A percentile compares a stretch with the other conserved stretches of the same genome.
These are phyloP conservation scores for Thielaviopsis punctulata DNA, from an alignment of 2,329 filamentous ascomycete genomes.

Conservation along the genomic window DNA sequence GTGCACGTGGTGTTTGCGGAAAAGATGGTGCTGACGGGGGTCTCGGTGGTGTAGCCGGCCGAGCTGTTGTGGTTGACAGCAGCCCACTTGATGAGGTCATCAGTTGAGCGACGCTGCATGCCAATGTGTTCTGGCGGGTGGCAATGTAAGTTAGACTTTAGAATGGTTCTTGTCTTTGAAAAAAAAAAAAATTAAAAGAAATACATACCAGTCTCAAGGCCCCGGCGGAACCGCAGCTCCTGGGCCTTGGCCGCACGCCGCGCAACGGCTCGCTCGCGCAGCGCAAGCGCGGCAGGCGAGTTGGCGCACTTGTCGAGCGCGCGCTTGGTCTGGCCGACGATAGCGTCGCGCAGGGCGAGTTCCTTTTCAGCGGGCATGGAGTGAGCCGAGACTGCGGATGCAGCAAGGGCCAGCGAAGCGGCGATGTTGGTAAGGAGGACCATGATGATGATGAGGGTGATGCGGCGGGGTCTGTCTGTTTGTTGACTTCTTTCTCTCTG, in stretches of 20 bases:
- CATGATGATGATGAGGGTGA: too few species aligned
- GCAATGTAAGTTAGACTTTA: too few species aligned
- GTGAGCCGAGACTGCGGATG: neutral
- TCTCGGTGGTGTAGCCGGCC: neutral
- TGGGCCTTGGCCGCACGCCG: neutral
- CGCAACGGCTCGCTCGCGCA: neutral
- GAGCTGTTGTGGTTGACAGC: neutral
- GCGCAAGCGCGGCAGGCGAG: neutral
- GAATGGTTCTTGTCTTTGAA: too few species aligned
- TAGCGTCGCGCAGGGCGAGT: neutral
- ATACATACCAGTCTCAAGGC: neutral
- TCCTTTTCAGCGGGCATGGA: neutral
- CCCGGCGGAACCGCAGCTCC: neutral
- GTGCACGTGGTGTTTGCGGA: neutral
- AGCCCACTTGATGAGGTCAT: neutral
- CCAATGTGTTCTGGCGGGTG: neutral
- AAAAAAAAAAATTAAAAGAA: too few species aligned
- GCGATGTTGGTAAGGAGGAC: neutral
- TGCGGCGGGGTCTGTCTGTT: too few species aligned
- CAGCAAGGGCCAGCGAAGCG: neutral
- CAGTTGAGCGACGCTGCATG: neutral
- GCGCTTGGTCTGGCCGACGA: neutral
- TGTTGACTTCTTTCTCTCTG: too few species aligned
- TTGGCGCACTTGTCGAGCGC: neutral
- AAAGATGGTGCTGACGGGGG: neutral